Base-by-base conservation (phyloP, 2,329 filamentous ascomycete species). In the Emericellopsis atlantica region DNA sequence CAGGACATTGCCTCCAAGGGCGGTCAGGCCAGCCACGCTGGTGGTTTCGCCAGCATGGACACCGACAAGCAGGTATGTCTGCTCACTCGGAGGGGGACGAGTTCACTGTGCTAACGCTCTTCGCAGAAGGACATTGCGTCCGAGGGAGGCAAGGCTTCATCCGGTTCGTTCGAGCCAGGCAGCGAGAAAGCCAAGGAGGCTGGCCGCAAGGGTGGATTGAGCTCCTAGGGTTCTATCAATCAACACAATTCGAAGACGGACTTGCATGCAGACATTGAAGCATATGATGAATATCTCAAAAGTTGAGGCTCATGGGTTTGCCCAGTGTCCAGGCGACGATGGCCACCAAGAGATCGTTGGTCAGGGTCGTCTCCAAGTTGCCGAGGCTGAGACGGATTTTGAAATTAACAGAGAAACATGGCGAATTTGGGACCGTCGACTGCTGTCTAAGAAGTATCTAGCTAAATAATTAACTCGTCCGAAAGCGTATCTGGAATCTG, bases 281-380 rank as follows among this genome's bases (percentile, higher is more conserved):
- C 79, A 72, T n/a, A 84, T 70, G 64, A 84, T 82, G 62, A 88
- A 88, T 14, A 84, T 73, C 49, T 85, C 79, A 52, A 88, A 87
- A n/a, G 50, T 84, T 79, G 40, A 87, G 64, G 45, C 79, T 74
- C 73, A 88, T 79, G 1, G 68, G 54, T 49, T 77, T 77, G 32
- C 61, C 64, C 14, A 84, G 60, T 6, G 75, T 74, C 83, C 82
- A 87, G 8, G 76, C 79, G 22, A 86, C 74, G 22, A 87, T 63
- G 21, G 87, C 75, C 9, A 82, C 76, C 3, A 87, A 67, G 2
- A 82, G 82, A 0, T 77, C 80, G 53, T 87, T 87, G 56, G 88
- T 72, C 3, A 88, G 67, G 0, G 83, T 81, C 0, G 83, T 87
- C 52, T 87, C n/a, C n/a, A n/a, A n/a, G n/a, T n/a, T n/a, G n/a